Evolutionary conservation across 176 grass and related monocot genomes (phyloP).

Genomic region (Canna indica): DNA sequence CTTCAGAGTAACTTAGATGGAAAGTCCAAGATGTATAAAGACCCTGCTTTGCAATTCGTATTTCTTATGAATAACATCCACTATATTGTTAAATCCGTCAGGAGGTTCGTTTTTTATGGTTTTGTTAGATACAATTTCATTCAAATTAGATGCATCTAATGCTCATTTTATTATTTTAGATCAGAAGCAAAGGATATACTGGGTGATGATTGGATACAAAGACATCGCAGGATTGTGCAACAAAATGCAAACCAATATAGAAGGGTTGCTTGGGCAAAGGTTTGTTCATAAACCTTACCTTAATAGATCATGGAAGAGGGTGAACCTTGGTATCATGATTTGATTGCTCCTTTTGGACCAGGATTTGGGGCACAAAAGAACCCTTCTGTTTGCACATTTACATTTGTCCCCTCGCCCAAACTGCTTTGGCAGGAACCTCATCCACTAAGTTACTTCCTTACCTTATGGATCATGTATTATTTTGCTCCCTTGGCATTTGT

Average conservation of each 20-base stretch:
- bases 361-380: neutral
- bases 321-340: neutral
- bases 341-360: neutral
- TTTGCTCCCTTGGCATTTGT: no score
- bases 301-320: neutral
- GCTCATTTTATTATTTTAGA: constrained; percentile 20
- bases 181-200: constrained; percentile 89
- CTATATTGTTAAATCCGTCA: constrained; percentile 65
- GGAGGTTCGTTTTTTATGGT: constrained; percentile 40
- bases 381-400: neutral
- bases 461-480: no score
- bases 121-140: neutral
- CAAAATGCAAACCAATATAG: constrained; percentile 83
- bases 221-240: constrained; percentile 61
- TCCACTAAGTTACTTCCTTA: no score
- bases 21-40: constrained; percentile 81
- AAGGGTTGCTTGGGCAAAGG: constrained; percentile 77
- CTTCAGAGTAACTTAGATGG: constrained; percentile 74
- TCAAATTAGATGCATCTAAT: neutral
- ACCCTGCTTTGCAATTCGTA: constrained; percentile 55
- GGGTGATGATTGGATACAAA: constrained; percentile 80
- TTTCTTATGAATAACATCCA: constrained; percentile 97
- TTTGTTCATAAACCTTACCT: constrained; percentile 16
- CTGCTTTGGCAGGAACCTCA: no score
- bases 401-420: no score